Evolutionary conservation across 2,329 filamentous ascomycete genomes (phyloP).

Genomic region (Talaromyces funiculosus): DNA sequence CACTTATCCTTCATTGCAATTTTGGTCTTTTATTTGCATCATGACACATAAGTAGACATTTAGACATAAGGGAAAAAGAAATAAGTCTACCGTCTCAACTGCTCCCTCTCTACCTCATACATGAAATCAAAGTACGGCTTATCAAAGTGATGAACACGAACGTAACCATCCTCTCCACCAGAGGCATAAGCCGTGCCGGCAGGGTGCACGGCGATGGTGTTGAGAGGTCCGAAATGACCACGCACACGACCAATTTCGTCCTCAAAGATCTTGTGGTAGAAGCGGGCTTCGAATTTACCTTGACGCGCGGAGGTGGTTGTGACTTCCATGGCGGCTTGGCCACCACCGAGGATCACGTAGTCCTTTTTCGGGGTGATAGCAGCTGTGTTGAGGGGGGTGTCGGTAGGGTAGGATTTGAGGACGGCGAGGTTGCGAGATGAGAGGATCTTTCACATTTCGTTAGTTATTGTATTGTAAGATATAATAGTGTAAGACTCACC

Average conservation of each 20-base stretch:
- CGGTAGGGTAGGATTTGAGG: constrained; percentile 84
- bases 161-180: constrained; percentile 97
- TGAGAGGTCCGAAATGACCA: constrained; percentile 93
- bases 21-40: constrained; percentile 5
- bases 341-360: constrained; percentile 95
- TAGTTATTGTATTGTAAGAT: background rate
- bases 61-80: background rate
- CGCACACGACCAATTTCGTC: constrained; percentile 96
- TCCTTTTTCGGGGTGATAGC: constrained; percentile 93
- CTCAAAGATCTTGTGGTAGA: constrained; percentile 99
- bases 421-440: constrained; percentile 80
- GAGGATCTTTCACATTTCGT: constrained; percentile 58
- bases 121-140: constrained; percentile 97
- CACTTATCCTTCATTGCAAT: constrained; percentile 1
- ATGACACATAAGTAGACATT: constrained; percentile 8
- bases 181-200: constrained; percentile 88
- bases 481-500: constrained; percentile 43
- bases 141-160: constrained; percentile 97
- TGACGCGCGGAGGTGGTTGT: constrained; percentile 89
- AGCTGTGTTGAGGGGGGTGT: constrained; percentile 95
- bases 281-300: constrained; percentile 98
- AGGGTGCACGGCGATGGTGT: constrained; percentile 92
- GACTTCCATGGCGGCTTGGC: constrained; percentile 98
- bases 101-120: constrained; percentile 95
- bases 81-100: constrained; percentile 42